Base-by-base conservation (phyloP, 2,329 filamentous ascomycete genomes). In the Fusarium coffeatum region DNA sequence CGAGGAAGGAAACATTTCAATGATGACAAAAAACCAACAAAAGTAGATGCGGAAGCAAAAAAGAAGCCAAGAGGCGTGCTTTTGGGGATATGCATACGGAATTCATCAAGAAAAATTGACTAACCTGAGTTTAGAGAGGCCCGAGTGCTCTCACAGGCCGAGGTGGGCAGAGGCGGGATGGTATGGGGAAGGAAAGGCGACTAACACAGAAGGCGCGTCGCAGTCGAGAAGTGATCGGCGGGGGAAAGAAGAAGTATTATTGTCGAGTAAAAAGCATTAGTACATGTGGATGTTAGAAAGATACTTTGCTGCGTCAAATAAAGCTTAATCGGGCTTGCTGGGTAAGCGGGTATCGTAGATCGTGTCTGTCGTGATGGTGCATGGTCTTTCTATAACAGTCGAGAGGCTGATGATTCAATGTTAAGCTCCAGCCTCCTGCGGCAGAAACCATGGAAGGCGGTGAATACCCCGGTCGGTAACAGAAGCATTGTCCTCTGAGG, bases 361-460 rank as follows among this genome's bases (percentile, higher is more conserved):
- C 53, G 48, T 58, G 53, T 48, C 48, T 45, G 49, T 66, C 51
- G 66, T 70, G 66, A 64, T 70, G 46, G 57, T 66, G 62, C 55
- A 59, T 70, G 27, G 58, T 59, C 46, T 56, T 55, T 42, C 45
- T 48, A 51, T 45, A 43, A 9, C 40, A 50, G 27, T 41, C 48
- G 67, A 70, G 54, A 62, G 55, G 67, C 57, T 32, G 57, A 66
- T 68, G 57, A 71, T 49, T 57, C 55, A 49, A 41, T 28, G 57
- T 43, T 58, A 56, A 34, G 28, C 42, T 18, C 28, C 37, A 40
- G 49, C 11, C 46, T 47, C 25, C 23, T 12, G 16, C 55, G 72
- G 72, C 72, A 73, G 71, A 72, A 74, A 53, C n/a, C 47, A 65
- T 60, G 66, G 72, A 65, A 62, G 66, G 72, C 72, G 72, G 72